Evolutionary conservation across 768 basidiomycete species (phyloP), one percentile per base, ranked within the genome.

Genomic region (Hebeloma cylindrosporum): DNA sequence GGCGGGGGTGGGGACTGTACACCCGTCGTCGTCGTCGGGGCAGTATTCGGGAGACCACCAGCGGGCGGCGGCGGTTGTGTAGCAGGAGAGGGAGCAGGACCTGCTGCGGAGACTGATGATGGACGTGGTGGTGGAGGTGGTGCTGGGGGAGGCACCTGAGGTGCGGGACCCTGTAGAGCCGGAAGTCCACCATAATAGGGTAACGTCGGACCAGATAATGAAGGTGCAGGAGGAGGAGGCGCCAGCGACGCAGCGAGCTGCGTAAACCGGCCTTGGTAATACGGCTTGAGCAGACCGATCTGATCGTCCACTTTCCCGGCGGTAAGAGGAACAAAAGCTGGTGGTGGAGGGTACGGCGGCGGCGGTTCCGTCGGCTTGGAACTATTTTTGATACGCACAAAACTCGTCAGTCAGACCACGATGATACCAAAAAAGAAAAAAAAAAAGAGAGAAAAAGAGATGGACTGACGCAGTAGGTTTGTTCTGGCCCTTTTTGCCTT

Each of bases 301-400:
- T 95, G 93, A 18, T 81, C 69, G 26, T 86, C 84, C 58, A 86
- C 72, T 43, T 78, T 81, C 43, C 68, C 69, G 6, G 78, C 70
- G 1, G 77, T 80, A 56, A 98, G 74, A 1, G 82, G 83, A 3
- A 91, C 63, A 58, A 94, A 90, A 0, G 86, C 75, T 0, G 87
- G 85, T 0, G 93, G 94, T 0, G 86, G 88, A 0, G 92, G 89
- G 62, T 85, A 96, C 4, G 86, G 89, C 2, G 80, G 80, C 1
- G 87, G 88, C 0, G 88, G 87, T 61, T 90, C 86, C 17, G 68
- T 77, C 1, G 85, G 81, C 56, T 81, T 82, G 35, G 73, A 72
- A 41, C 83, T 86, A 51, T 37, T n/a, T n/a, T n/a, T n/a, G n/a
- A n/a, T n/a, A n/a, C n/a, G n/a, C n/a, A n/a, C n/a, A n/a, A n/a